Base-by-base conservation (phyloP, 2,329 filamentous ascomycete genomes). In the Colletotrichum somersetense region DNA sequence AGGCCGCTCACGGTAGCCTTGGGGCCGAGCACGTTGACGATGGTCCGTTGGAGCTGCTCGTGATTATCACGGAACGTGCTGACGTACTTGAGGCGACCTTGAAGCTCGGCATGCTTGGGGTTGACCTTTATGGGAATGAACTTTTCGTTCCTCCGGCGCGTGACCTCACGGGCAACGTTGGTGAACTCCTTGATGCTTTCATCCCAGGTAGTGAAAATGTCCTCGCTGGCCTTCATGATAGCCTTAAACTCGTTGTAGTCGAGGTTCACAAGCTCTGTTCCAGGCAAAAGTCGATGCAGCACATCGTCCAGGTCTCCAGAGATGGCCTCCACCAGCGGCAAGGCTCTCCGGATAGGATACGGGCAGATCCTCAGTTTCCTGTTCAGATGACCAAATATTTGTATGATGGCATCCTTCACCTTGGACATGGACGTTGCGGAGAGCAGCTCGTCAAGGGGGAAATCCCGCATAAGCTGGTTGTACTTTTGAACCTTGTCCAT, bases 81-180 rank as follows among this genome's bases (percentile, higher is more conserved):
- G 75, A 99, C 95, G 80, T 99, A 99, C 78, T 93, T 95, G 76
- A 99, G 87, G 55, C 96, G 91, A 74, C 96, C 92, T 81, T 98
- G 95, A 35, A 96, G 93, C 80, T 96, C 93, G 50, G 90, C 91
- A 80, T 99, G 96, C 77, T 93, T 92, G 73, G 95, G 93, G 75
- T 88, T 89, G 80, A 99, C 95, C 85, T 98, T 98, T 86, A 99
- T 98, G 5, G 96, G 95, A 75, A 99, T 98, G 81, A 99, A 99
- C 81, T 97, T 97, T 81, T 98, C 97, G 78, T 97, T 97, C 76
- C 96, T 91, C 77, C 95, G 92, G 75, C 96, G 90, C 3, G 94
- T 98, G 8, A 97, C 95, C 78, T 99, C 97, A 83, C 96, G 93
- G 44, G 96, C 96, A 74, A 98, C 94, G 76, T 98, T 97, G 20